Evolutionary conservation across 163 green algal genomes (phyloP).

Genomic region (Trebouxiophyceae sp.): DNA sequence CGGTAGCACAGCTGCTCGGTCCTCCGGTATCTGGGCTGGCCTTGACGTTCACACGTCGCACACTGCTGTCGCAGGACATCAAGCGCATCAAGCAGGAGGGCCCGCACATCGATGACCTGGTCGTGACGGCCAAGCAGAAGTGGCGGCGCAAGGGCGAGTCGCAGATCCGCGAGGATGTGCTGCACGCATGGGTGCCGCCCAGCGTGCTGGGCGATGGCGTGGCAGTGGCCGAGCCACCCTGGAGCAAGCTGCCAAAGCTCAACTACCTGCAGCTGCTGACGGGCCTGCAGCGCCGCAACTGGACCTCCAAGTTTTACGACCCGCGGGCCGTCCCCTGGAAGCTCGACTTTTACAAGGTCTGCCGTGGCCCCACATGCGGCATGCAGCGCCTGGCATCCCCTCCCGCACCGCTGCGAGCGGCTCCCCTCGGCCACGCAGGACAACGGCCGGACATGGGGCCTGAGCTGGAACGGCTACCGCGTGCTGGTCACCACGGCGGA

Average conservation of each 20-base stretch:
- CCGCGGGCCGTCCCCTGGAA: slow-evolving; percentile 41
- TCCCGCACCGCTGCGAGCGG: too few species aligned
- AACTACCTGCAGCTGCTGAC: slow-evolving; percentile 46
- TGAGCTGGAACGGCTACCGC: slow-evolving; percentile 36
- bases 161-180: slow-evolving; percentile 33
- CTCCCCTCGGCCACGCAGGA: too few species aligned
- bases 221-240: slow-evolving; percentile 57
- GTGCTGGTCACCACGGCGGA: slow-evolving; percentile 37
- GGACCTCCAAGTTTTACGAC: slow-evolving; percentile 57
- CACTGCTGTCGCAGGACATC: slow-evolving; percentile 38
- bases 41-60: too few species aligned
- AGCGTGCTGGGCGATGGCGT: slow-evolving; percentile 35
- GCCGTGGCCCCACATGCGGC: too few species aligned
- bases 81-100: slow-evolving; percentile 45
- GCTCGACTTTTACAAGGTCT: slow-evolving; percentile 52
- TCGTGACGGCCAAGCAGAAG: slow-evolving; percentile 12
- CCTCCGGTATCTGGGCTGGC: too few species aligned
- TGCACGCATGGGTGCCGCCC: slow-evolving; percentile 1
- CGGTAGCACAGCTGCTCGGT: too few species aligned
- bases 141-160: background rate
- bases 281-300: slow-evolving; percentile 78
- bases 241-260: slow-evolving; percentile 55
- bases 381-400: too few species aligned
- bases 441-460: background rate
- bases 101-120: slow-evolving; percentile 34